These are phyloP conservation scores for Trichoderma polysporum DNA, from an alignment of 2,329 filamentous ascomycete genomes.

Conservation along the genomic window DNA sequence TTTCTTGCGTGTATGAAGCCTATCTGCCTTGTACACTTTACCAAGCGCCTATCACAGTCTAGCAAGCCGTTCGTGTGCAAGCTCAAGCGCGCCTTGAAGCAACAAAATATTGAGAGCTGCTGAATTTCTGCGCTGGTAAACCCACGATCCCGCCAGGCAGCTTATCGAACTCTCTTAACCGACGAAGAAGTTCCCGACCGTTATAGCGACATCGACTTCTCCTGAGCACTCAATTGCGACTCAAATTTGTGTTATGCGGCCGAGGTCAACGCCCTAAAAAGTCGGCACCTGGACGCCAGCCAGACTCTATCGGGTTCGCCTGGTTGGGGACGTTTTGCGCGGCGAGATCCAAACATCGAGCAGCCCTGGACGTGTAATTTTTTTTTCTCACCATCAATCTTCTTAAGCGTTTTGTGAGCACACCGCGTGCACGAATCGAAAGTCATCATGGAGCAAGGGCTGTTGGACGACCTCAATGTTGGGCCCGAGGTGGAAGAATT, in stretches of 20 bases:
- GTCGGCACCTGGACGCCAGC: conserved; percentile 15
- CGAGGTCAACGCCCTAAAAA: conserved; percentile 1
- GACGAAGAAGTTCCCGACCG: background rate
- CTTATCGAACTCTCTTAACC: background rate
- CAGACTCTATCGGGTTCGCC: background rate
- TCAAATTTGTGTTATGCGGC: conserved; percentile 7
- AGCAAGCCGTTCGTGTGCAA: conserved; percentile 9
- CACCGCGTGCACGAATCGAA: conserved; percentile 21
- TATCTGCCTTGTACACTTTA: background rate
- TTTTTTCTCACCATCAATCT: background rate
- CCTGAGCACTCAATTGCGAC: background rate
- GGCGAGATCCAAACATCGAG: conserved; percentile 5
- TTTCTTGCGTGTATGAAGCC: no score
- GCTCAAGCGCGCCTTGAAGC: conserved; percentile 21
- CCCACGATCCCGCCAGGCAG: background rate
- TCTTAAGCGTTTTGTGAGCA: background rate
- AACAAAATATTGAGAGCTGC: conserved; percentile 19
- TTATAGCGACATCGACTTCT: background rate
- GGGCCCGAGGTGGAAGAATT: conserved; percentile 85
- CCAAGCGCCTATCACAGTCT: background rate
- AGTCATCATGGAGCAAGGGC: conserved; percentile 30
- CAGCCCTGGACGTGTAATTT: background rate
- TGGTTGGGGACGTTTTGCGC: conserved; percentile 9
- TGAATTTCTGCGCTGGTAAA: conserved; percentile 17
- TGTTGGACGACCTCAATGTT: conserved; percentile 51